Percentiles rank a stretch among this genome's conserved stretches.
Evolutionary conservation across 345 rosid genomes (phyloP).

Genomic region (Pistacia atlantica): DNA sequence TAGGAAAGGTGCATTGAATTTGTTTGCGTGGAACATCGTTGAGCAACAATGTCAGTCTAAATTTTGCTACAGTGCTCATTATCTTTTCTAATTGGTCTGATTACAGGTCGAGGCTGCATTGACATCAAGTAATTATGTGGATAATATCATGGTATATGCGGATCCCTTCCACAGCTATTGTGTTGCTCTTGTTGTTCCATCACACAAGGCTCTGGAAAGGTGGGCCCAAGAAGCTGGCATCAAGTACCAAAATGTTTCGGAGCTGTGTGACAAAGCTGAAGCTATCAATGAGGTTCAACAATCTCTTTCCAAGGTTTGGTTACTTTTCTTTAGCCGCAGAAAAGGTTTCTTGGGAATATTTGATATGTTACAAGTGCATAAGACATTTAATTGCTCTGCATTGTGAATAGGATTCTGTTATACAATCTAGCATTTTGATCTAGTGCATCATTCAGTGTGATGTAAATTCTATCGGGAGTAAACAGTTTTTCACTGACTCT

Average conservation of each 20-base stretch:
- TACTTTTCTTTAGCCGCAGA: not conserved
- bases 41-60: not conserved
- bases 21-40: not conserved
- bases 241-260: constrained; percentile 38
- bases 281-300: constrained; percentile 65
- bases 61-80: not conserved
- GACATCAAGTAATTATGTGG: constrained; percentile 55
- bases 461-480: too few species aligned
- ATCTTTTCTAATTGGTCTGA: constrained; percentile 7
- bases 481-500: too few species aligned
- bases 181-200: constrained; percentile 76
- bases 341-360: not conserved
- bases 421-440: too few species aligned
- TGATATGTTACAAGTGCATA: not conserved
- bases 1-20: constrained; percentile 68
- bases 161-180: constrained; percentile 71
- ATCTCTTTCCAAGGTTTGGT: constrained; percentile 63
- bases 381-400: not conserved
- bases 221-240: constrained; percentile 74
- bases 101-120: constrained; percentile 85
- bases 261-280: constrained; percentile 67
- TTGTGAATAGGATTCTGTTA: too few species aligned
- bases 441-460: too few species aligned
- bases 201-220: constrained; percentile 57
- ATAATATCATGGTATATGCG: constrained; percentile 73